These are phyloP conservation scores for Metschnikowia gruessii DNA, from an alignment of 805 yeast species.

Conservation along the genomic window DNA sequence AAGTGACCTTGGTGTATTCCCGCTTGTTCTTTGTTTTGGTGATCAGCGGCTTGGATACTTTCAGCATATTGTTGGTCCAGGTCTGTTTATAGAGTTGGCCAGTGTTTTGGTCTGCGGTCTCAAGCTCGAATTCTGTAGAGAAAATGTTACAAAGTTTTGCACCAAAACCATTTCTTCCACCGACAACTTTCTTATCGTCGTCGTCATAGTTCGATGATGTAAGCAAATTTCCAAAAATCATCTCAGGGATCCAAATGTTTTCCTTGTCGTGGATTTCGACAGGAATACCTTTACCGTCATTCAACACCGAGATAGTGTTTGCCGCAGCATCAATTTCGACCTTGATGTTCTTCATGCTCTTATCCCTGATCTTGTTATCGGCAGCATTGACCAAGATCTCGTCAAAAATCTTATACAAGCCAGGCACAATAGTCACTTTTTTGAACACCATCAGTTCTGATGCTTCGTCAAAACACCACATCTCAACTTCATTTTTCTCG, in stretches of 20 bases:
- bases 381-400: conserved; percentile 98
- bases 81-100: conserved; percentile 70
- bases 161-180: conserved; percentile 98
- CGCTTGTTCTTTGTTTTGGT: conserved; percentile 53
- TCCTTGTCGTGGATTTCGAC: conserved; percentile 91
- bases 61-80: conserved; percentile 87
- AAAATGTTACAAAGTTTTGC: conserved; percentile 96
- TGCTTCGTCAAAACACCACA: conserved; percentile 74
- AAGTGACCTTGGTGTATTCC: conserved; percentile 84
- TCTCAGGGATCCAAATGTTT: conserved; percentile 89
- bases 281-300: conserved; percentile 96
- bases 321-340: conserved; percentile 78
- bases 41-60: conserved; percentile 73
- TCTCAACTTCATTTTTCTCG: conserved; percentile 70
- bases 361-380: conserved; percentile 95
- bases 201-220: conserved; percentile 97
- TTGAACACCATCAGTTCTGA: conserved; percentile 45
- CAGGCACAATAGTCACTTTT: conserved; percentile 87
- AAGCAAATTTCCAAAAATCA: conserved; percentile 90
- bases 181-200: conserved; percentile 90
- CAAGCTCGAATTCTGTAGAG: conserved; percentile 80
- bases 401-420: conserved; percentile 92
- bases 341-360: conserved; percentile 78
- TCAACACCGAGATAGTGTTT: conserved; percentile 74
- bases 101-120: conserved; percentile 75